Evolutionary conservation across 768 basidiomycete species (phyloP), one percentile per base, ranked within the genome.

Genomic region (Lactarius sp.): DNA sequence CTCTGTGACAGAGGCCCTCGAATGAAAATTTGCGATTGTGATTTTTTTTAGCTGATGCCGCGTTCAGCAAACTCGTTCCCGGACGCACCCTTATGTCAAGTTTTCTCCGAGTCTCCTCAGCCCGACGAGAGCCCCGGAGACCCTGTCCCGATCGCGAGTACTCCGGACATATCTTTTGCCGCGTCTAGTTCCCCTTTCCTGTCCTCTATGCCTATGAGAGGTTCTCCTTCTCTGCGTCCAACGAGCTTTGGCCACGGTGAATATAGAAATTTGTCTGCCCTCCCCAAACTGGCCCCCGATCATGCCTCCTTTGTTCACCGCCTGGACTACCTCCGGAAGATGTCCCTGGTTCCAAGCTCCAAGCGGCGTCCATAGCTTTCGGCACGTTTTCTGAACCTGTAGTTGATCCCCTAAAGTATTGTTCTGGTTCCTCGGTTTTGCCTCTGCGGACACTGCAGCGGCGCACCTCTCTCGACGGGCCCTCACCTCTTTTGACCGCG

Each of bases 161-260:
- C 64, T 36, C 64, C 64, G 51, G 59, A 52, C 34, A 50, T 65
- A 20, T 65, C 41, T 20, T 60, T 65, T 44, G 53, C 49, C 6
- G 22, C 42, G 14, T 65, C 59, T 33, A 65, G 64, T 27, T 65
- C 64, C 2, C 64, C n/a, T 3, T 50, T 13, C 36, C 5, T 18
- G 6, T 65, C 54, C 13, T 2, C 27, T 27, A 27, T 27, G 2
- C 34, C 41, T 10, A 6, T 12, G 16, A 52, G 4, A n/a, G 34
- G 13, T 9, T n/a, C n/a, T n/a, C n/a, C 52, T 6, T 50, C 33
- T 46, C 54, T 12, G 8, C 41, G 7, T 33, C 16, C 34, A n/a
- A 16, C 49, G 14, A 18, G 37, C 12, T 6, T 39, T 27, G 14
- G n/a, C 27, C 6, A 14, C 20, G 44, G n/a, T 47, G 44, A 27